Evolutionary conservation across 2,329 filamentous ascomycete genomes (phyloP).

Genomic region (Monilinia polystroma): DNA sequence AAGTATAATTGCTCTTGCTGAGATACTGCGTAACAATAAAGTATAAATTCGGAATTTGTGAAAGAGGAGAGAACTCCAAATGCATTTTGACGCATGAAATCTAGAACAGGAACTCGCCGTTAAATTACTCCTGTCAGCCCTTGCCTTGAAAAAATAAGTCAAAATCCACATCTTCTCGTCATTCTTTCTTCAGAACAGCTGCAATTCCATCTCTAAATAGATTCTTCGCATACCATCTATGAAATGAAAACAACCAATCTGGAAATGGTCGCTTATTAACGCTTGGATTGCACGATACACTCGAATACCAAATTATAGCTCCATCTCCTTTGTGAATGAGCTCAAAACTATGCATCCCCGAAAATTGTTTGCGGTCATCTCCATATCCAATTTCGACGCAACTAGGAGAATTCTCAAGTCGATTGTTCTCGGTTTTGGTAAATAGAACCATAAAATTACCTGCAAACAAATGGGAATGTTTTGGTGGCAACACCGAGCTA

Average conservation of each 20-base stretch:
- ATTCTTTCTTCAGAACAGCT: neutral
- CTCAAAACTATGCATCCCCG: slow-evolving; percentile 29
- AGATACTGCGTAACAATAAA: neutral
- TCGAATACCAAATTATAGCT: neutral
- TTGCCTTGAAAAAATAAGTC: neutral
- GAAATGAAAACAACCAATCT: neutral
- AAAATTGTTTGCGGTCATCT: slow-evolving; percentile 25
- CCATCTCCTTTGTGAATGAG: slow-evolving; percentile 8
- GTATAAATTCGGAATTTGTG: neutral
- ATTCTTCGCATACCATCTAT: slow-evolving; percentile 1
- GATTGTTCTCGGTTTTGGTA: slow-evolving; percentile 3
- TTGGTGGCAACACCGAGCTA: slow-evolving; percentile 12
- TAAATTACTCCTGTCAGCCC: neutral
- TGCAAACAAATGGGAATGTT: slow-evolving; percentile 22
- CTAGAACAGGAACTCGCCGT: neutral
- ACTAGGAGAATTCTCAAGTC: slow-evolving; percentile 7
- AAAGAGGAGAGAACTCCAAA: neutral
- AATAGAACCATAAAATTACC: slow-evolving; percentile 29
- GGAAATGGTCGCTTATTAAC: neutral
- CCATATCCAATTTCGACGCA: slow-evolving; percentile 30
- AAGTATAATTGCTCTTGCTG: neutral
- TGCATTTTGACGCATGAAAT: neutral
- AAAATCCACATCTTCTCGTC: neutral
- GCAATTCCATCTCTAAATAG: slow-evolving; percentile 2
- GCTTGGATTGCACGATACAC: neutral